Evolutionary conservation across 176 grass and related monocot genomes (phyloP), one percentile per base, ranked within the genome.

Genomic region (Avena atlantica): DNA sequence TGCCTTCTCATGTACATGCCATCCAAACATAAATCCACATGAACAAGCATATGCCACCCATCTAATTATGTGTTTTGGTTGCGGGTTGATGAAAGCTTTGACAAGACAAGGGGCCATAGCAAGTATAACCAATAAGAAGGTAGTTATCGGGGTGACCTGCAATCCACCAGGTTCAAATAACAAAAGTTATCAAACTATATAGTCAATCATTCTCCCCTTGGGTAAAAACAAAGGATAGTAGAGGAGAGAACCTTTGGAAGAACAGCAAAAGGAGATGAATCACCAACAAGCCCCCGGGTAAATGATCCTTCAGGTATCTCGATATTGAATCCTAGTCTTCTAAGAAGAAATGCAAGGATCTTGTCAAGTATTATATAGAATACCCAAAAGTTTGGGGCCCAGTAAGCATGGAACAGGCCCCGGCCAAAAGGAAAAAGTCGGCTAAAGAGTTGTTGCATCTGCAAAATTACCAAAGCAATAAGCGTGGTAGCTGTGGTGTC

Each of bases 1-100:
- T 85, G 95, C 93, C 86, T 98, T 98, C 81, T 98, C 95, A 82
- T 98, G 95, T 58, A 95, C 93, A 85, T 98, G 95, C 95, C 93
- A 98, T 77, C 95, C 95, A 82, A 98, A 98, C 86, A 98, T 98
- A 86, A 98, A 98, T 34, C 96, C 93, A 76, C 96, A 98, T 66
- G 93, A 91, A 78, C 81, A 94, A 51, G 91, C 88, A 88, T 98
- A 95, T 15, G 93, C 79, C 21, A 92, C 86, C 96, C 91, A 95
- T 95, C 93, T 95, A 83, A 95, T 81, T 77, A 98, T 87, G 75
- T 98, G 80, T 62, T 71, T 94, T 23, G 87, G 82, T 82, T 95
- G 91, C 5, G 96, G 93, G 52, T 95, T 98, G 78, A 64, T 83
- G 70, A 92, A 94, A 85, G 88, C 90, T 84, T 94, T 95, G 61